These are phyloP conservation scores for Pleoardoris graminearum DNA, from an alignment of 2,329 filamentous ascomycete genomes.

Conservation along the genomic window DNA sequence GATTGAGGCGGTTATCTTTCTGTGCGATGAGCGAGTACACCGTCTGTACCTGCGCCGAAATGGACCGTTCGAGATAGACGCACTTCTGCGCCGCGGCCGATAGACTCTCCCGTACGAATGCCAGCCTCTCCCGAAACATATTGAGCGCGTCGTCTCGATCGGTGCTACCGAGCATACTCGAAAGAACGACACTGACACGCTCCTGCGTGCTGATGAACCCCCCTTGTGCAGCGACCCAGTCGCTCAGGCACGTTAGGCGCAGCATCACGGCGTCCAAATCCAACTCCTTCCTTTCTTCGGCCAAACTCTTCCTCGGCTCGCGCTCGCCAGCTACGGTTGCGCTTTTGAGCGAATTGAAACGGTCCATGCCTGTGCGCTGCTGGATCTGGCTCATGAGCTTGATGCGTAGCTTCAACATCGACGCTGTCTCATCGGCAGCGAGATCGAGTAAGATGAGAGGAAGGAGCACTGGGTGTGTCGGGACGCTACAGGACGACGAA, in stretches of 20 bases:
- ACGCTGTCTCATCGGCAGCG: constrained; percentile 16
- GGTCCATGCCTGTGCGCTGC: constrained; percentile 21
- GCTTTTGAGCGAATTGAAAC: constrained; percentile 19
- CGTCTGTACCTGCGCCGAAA: constrained; percentile 20
- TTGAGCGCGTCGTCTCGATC: neutral
- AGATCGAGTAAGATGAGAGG: constrained; percentile 18
- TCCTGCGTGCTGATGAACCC: constrained; percentile 16
- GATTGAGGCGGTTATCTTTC: constrained; percentile 21
- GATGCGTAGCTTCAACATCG: constrained; percentile 16
- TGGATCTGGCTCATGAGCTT: constrained; percentile 20
- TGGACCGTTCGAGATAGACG: constrained; percentile 17
- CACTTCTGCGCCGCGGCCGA: constrained; percentile 18
- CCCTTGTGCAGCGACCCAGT: constrained; percentile 23
- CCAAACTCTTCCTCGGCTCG: constrained; percentile 1
- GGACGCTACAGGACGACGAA: neutral
- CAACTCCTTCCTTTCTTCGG: constrained; percentile 14
- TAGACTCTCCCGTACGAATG: constrained; percentile 13
- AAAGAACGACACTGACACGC: constrained; percentile 8
- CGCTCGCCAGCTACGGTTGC: constrained; percentile 6
- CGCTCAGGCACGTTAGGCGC: constrained; percentile 19
- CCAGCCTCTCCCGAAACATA: constrained; percentile 14
- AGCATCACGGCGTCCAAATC: constrained; percentile 21
- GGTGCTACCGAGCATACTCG: constrained; percentile 6
- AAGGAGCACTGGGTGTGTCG: constrained; percentile 15
- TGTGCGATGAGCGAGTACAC: constrained; percentile 24